phyloP scores from a whole-genome alignment of 2,329 filamentous ascomycete species.

The Arachnopeziza araneosa region DNA sequence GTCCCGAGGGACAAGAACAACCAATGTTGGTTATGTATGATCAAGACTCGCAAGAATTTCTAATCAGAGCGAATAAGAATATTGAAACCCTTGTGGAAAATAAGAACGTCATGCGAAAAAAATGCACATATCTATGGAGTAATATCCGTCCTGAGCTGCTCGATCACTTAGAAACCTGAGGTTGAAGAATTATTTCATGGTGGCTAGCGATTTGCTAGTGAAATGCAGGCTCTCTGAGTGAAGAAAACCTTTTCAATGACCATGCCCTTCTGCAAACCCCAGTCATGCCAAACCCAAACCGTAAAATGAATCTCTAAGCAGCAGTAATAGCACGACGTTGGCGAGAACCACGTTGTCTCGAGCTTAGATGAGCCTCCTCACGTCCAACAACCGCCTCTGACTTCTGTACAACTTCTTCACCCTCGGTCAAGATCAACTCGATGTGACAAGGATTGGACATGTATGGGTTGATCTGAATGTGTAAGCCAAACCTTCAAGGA shows the following conservation, averaged over 20 bases:
- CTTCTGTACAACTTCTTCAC: conserved; percentile 93
- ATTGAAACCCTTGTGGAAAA: background rate
- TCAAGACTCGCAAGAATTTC: background rate
- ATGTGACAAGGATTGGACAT: conserved; percentile 99
- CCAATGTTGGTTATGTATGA: background rate
- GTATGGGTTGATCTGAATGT: conserved; percentile 92
- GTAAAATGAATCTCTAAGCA: conserved; percentile 42
- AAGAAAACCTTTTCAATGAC: background rate
- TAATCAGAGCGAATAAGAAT: background rate
- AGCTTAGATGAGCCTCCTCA: conserved; percentile 66
- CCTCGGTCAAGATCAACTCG: conserved; percentile 98
- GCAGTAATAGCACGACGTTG: conserved; percentile 59
- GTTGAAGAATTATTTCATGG: background rate
- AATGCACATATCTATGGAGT: background rate
- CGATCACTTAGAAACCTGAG: background rate
- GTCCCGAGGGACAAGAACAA: background rate
- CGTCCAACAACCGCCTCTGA: conserved; percentile 61
- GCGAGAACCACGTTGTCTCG: conserved; percentile 81
- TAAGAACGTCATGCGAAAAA: background rate
- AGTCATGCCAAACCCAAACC: background rate
- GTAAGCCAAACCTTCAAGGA: background rate
- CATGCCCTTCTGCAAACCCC: background rate
- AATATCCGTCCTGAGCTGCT: background rate
- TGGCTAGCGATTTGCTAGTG: background rate
- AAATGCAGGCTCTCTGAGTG: background rate